A percentile compares a stretch with the other conserved stretches of the same genome.
Conservation (phyloP, 2,329 filamentous ascomycete species). For the Teratosphaeriaceae sp. region DNA sequence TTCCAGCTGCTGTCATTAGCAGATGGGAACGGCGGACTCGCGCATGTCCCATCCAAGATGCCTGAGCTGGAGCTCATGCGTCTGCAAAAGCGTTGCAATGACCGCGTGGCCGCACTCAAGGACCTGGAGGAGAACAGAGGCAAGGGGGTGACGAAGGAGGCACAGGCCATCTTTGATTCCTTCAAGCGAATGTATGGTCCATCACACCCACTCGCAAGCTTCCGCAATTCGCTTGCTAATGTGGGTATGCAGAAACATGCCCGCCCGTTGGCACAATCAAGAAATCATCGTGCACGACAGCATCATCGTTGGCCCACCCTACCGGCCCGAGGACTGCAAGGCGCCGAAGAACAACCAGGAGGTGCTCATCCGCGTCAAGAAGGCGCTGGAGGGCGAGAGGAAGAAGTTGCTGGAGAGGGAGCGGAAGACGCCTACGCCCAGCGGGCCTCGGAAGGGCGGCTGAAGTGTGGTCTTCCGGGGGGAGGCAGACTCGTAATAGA, state of each 20-base stretch:
- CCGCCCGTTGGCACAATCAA: constrained; percentile 52
- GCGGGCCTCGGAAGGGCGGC: constrained; percentile 19
- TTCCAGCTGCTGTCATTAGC: constrained; percentile 49
- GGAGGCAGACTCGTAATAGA: no score
- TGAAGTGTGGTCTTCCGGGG: no score
- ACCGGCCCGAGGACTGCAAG: constrained; percentile 49
- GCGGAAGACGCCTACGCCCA: constrained; percentile 16
- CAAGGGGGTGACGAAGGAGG: constrained; percentile 55
- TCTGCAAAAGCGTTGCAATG: constrained; percentile 49
- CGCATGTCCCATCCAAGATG: constrained; percentile 39
- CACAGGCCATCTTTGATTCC: constrained; percentile 57
- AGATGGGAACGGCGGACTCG: constrained; percentile 32
- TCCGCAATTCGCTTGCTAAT: not conserved
- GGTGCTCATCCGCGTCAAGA: constrained; percentile 37
- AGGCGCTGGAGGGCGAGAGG: constrained; percentile 41
- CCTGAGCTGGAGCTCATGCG: constrained; percentile 49
- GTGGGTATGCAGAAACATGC: constrained; percentile 28
- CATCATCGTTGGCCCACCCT: constrained; percentile 53
- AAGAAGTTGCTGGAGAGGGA: constrained; percentile 33
- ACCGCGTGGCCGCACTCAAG: constrained; percentile 50
- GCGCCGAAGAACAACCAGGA: constrained; percentile 37
- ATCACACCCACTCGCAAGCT: not conserved
- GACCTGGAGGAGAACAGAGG: constrained; percentile 52
- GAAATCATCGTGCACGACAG: constrained; percentile 56
- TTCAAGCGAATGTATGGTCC: constrained; percentile 48